phyloP scores from a whole-genome alignment of 2,329 filamentous ascomycete species.

The Talaromyces pinophilus region DNA sequence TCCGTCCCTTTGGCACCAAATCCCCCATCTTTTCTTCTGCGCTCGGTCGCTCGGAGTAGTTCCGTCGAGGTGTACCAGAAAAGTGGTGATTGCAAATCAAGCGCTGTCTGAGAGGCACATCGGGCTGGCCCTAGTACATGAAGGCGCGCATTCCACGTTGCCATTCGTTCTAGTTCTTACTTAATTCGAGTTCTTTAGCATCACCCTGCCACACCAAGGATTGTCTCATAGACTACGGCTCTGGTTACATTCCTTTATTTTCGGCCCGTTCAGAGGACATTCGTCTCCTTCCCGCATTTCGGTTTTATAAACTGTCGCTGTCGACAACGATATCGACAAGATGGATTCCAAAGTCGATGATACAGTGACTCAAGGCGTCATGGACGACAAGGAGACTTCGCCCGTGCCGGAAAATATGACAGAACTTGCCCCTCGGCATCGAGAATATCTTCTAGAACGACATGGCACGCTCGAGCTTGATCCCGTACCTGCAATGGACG shows the following conservation, averaged over 20 bases:
- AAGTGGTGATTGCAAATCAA: not conserved
- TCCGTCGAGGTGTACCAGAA: not conserved
- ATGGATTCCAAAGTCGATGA: slow-evolving; percentile 5
- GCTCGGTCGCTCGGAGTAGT: not conserved
- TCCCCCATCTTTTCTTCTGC: not conserved
- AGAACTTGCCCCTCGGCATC: slow-evolving; percentile 28
- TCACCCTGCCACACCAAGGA: too few species aligned
- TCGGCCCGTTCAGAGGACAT: not conserved
- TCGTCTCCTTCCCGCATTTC: not conserved
- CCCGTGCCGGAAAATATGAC: not conserved
- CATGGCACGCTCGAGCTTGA: slow-evolving; percentile 59
- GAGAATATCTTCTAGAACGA: slow-evolving; percentile 53
- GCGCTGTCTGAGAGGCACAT: not conserved
- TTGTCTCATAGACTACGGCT: not conserved
- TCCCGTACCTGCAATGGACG: slow-evolving; percentile 53
- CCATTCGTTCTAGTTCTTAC: too few species aligned
- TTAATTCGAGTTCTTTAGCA: not conserved
- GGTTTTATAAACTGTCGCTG: not conserved
- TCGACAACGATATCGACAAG: not conserved
- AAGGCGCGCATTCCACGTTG: not conserved
- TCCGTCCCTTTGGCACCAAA: not conserved
- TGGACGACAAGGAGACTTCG: not conserved
- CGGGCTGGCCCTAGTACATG: slow-evolving; percentile 1
- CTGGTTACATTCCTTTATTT: not conserved
- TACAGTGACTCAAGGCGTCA: not conserved